Conservation (phyloP, 805 yeast species). For the Candida sphagnicola region DNA sequence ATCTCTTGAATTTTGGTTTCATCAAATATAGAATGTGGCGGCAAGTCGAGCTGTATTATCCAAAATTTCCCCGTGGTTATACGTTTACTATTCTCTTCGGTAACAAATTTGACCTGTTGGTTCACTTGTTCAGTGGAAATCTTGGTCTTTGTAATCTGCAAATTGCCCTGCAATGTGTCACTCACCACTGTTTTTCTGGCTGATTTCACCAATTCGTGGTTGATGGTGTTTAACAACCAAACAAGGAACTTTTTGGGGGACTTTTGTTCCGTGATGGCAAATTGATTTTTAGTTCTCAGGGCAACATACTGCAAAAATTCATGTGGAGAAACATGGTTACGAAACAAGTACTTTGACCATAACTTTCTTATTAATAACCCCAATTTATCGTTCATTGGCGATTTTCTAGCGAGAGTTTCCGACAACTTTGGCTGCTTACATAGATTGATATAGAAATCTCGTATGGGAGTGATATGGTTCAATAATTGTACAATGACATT, state of each 20-base stretch:
- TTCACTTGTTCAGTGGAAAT: conserved; percentile 10
- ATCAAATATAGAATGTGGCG: conserved; percentile 28
- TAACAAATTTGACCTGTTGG: conserved; percentile 21
- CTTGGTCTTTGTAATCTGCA: conserved; percentile 25
- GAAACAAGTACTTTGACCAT: conserved; percentile 62
- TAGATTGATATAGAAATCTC: conserved; percentile 35
- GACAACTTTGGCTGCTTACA: conserved; percentile 17
- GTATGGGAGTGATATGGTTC: conserved; percentile 48
- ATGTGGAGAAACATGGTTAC: conserved; percentile 62
- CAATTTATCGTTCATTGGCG: conserved; percentile 37
- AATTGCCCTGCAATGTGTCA: conserved; percentile 50
- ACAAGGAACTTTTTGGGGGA: conserved; percentile 56
- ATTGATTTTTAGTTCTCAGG: conserved; percentile 38
- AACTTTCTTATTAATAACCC: conserved; percentile 49
- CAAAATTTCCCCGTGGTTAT: conserved; percentile 35
- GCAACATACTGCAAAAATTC: conserved; percentile 54
- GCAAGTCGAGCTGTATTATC: conserved; percentile 56
- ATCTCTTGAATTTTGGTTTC: conserved; percentile 5
- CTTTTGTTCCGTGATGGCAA: conserved; percentile 31
- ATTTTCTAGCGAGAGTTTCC: conserved; percentile 9
- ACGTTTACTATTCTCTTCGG: conserved; percentile 5
- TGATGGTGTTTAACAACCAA: conserved; percentile 56
- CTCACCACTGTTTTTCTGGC: conserved; percentile 17
- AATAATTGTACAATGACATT: conserved; percentile 56
- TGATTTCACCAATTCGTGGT: conserved; percentile 16